Conservation (phyloP, 306 rosid genomes). For the Glycyrrhiza uralensis region DNA sequence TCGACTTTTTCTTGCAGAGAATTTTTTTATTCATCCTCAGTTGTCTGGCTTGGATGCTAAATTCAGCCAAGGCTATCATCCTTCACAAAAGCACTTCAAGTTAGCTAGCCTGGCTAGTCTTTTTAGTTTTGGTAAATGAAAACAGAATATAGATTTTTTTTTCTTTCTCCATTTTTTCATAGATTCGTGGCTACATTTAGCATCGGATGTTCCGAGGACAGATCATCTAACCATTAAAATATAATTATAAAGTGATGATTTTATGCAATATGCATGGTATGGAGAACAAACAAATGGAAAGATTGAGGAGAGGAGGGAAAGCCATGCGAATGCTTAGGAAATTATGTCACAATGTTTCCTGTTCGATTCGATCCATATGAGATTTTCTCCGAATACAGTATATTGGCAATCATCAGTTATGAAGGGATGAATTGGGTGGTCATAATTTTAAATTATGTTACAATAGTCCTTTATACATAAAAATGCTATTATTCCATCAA, state of each 20-base stretch:
- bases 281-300: too few relatives aligned
- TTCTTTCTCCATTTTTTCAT: neutral
- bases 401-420: too few relatives aligned
- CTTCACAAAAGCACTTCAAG: neutral
- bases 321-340: too few relatives aligned
- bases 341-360: too few relatives aligned
- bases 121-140: neutral
- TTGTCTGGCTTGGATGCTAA: slow-evolving; percentile 24
- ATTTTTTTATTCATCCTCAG: slow-evolving; percentile 8
- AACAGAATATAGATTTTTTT: neutral
- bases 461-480: too few relatives aligned
- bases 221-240: neutral
- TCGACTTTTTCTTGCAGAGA: slow-evolving; percentile 16
- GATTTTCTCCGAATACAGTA: too few relatives aligned
- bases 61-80: slow-evolving; percentile 17
- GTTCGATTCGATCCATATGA: too few relatives aligned
- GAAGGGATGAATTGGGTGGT: too few relatives aligned
- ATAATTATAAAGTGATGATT: neutral
- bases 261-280: neutral
- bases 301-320: too few relatives aligned
- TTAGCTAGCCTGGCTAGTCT: neutral
- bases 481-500: too few relatives aligned
- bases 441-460: too few relatives aligned
- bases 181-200: neutral
- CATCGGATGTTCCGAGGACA: neutral